Evolutionary conservation across 139 green algal genomes (phyloP), one percentile per base, ranked within the genome.

Genomic region (Coelastrella sp.): DNA sequence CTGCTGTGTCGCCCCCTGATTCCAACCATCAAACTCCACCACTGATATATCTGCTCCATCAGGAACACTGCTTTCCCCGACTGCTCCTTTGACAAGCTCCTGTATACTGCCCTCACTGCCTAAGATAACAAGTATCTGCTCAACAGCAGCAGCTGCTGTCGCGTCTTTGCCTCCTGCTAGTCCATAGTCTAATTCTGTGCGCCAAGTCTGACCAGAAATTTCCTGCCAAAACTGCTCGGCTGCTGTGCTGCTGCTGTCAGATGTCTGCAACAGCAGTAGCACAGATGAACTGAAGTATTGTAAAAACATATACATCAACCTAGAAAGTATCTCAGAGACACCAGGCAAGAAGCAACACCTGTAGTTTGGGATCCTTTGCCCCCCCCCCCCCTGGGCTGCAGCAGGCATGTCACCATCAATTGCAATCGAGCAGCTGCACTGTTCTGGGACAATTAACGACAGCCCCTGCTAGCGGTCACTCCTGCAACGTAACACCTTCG

Each of bases 151-250:
- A 54, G 65, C 64, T 17, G 23, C 23, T 54, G 64, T 16, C 65
- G 64, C 20, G 13, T 64, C 32, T 8, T 47, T 64, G 10, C 3
- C 14, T 14, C 78, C 78, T 11, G 47, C 23, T 10, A 87, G 82
- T 64, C 82, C 82, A 23, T 87, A 58, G 82, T 87, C 64, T 22
- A 87, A 54, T 73, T 87, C 82, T 14, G 82, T 87, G 23, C 82
- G 64, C 82, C 82, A 87, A 54, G 32, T 87, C 54, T 87, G 82
- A 32, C 32, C 64, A 17, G 82, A n/a, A 6, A 87, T 19, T 23
- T 87, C 82, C 10, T 5, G 19, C 82, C 82, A 87, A 13, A 87
- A 87, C 32, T 19, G 32, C 23, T 86, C 82, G 54, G 82, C 82
- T 65, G 82, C 23, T 47, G 82, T 54, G n/a, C 6, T 77, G 47